phyloP scores from a whole-genome alignment of 2,329 filamentous ascomycete genomes.

The Pseudocercospora crystallina region DNA sequence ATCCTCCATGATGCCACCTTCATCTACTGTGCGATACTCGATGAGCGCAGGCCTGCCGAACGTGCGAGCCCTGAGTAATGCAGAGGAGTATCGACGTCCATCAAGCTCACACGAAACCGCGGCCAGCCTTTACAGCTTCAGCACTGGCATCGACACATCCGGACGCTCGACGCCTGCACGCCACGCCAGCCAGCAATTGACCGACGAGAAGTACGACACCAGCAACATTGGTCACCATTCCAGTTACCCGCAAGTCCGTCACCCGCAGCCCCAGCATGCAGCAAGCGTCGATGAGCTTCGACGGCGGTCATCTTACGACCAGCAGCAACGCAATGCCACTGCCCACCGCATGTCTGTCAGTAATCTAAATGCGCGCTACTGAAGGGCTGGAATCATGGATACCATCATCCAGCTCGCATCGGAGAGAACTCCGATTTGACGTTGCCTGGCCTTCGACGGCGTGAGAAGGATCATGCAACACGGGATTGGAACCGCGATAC shows the following conservation, averaged over 20 bases:
- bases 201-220: conserved; percentile 7
- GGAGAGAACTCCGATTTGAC: not conserved
- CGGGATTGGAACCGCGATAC: not conserved
- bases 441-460: not conserved
- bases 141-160: conserved; percentile 23
- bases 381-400: conserved; percentile 1
- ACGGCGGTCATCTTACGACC: conserved; percentile 26
- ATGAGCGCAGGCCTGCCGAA: conserved; percentile 6
- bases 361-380: conserved; percentile 29
- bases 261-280: conserved; percentile 29
- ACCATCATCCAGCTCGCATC: not conserved
- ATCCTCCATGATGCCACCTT: conserved; percentile 23
- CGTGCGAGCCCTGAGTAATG: conserved; percentile 13
- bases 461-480: not conserved
- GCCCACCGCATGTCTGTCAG: conserved; percentile 30
- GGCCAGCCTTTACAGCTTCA: conserved; percentile 33
- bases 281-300: conserved; percentile 27
- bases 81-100: conserved; percentile 16
- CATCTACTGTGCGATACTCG: conserved; percentile 19
- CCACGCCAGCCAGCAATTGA: conserved; percentile 10
- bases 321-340: conserved; percentile 23
- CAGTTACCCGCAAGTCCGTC: conserved; percentile 17
- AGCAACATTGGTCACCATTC: conserved; percentile 8
- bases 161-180: conserved; percentile 16
- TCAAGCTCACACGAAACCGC: conserved; percentile 18